These are phyloP conservation scores for Halophytophthora polymorphica DNA, from an alignment of 352 stramenopile genomes.

Conservation along the genomic window DNA sequence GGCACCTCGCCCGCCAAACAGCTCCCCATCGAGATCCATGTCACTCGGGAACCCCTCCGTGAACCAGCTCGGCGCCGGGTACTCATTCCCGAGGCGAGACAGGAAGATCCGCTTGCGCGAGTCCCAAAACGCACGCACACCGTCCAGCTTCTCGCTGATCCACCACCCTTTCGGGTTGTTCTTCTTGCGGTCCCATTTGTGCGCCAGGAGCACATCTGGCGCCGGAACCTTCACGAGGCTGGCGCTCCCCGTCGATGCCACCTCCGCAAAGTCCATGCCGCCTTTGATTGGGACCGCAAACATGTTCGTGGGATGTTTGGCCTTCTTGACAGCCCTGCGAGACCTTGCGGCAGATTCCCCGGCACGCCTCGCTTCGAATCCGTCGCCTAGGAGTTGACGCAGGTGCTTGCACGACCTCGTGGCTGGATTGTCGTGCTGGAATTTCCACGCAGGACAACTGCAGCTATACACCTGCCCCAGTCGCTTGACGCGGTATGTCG, in stretches of 20 bases:
- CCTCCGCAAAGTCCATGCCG: too few species aligned
- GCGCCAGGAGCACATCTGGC: conserved; percentile 51
- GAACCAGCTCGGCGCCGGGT: conserved; percentile 61
- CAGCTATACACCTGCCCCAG: conserved; percentile 52
- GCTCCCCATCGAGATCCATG: conserved; percentile 66
- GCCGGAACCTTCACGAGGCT: conserved; percentile 32
- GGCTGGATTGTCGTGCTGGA: conserved; percentile 45
- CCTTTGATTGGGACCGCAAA: too few species aligned
- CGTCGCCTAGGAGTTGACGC: conserved; percentile 46
- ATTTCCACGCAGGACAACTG: conserved; percentile 65
- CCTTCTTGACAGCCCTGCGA: conserved; percentile 7
- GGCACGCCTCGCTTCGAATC: conserved; percentile 38
- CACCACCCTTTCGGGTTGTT: conserved; percentile 57
- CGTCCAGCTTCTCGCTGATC: conserved; percentile 80
- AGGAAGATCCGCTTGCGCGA: conserved; percentile 49
- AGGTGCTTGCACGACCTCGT: conserved; percentile 66
- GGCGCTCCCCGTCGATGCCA: too few species aligned
- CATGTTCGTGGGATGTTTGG: too few species aligned
- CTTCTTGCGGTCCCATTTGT: conserved; percentile 69
- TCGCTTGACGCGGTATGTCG: conserved; percentile 56
- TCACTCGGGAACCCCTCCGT: conserved; percentile 48
- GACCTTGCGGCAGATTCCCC: conserved; percentile 18
- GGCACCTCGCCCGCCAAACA: conserved; percentile 54
- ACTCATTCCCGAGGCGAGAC: conserved; percentile 61
- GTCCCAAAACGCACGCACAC: conserved; percentile 65